These are phyloP conservation scores for Fusarium fracticaudum DNA, from an alignment of 2,329 filamentous ascomycete genomes.

Conservation along the genomic window DNA sequence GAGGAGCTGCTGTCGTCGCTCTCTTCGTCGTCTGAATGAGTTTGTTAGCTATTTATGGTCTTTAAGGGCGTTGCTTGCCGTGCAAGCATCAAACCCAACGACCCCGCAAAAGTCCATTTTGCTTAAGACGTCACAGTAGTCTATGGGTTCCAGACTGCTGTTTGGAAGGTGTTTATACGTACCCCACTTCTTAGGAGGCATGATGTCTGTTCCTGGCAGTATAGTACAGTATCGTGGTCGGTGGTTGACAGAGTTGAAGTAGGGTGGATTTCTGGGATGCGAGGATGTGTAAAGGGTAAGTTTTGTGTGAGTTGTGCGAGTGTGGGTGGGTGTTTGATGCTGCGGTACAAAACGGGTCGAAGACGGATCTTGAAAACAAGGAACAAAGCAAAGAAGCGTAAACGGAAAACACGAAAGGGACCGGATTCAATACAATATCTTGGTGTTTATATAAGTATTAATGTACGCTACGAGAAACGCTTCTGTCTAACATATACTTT, in stretches of 20 bases:
- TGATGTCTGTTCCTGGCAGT: conserved; percentile 46
- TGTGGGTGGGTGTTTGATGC: conserved; percentile 33
- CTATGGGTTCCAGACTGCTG: neutral
- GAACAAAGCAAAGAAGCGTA: neutral
- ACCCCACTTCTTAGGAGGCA: conserved; percentile 58
- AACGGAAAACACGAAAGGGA: neutral
- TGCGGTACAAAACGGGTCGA: conserved; percentile 38
- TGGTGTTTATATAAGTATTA: no score
- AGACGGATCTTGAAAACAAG: conserved; percentile 24
- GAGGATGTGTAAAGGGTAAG: conserved; percentile 22
- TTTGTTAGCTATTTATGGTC: conserved; percentile 12
- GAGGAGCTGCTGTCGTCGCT: conserved; percentile 50
- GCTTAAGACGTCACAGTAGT: conserved; percentile 17
- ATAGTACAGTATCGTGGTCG: conserved; percentile 1
- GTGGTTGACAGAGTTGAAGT: conserved; percentile 16
- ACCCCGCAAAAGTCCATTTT: conserved; percentile 25
- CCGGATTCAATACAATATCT: neutral
- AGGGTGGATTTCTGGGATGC: neutral
- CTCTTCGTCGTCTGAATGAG: conserved; percentile 52
- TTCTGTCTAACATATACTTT: neutral
- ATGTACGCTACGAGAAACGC: neutral
- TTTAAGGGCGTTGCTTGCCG: neutral
- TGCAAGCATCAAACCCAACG: neutral
- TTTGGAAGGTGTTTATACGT: conserved; percentile 39
- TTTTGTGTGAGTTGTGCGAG: conserved; percentile 38